phyloP scores from a whole-genome alignment of 2,329 filamentous ascomycete genomes.

The Calonectria honghensis region DNA sequence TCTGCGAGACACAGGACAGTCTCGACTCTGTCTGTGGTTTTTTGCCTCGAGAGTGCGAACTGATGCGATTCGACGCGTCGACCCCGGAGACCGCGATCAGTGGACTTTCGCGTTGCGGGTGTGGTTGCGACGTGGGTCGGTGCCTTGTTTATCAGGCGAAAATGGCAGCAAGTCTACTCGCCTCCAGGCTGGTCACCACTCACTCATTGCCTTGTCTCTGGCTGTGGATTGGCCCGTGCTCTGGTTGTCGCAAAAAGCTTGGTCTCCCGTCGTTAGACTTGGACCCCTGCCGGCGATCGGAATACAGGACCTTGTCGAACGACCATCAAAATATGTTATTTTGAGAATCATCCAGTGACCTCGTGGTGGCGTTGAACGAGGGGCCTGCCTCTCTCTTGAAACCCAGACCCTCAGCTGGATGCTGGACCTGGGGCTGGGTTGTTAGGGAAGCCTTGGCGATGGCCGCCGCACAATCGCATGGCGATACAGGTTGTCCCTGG shows the following conservation, averaged over 20 bases:
- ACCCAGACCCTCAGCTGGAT: background rate
- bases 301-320: slow-evolving; percentile 23
- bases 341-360: slow-evolving; percentile 1
- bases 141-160: slow-evolving; percentile 52
- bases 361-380: background rate
- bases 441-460: background rate
- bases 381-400: background rate
- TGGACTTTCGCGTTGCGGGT: slow-evolving; percentile 54
- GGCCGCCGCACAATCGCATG: background rate
- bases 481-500: background rate
- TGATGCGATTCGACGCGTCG: slow-evolving; percentile 56
- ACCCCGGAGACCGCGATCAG: slow-evolving; percentile 54
- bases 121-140: slow-evolving; percentile 48
- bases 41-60: slow-evolving; percentile 49
- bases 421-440: background rate
- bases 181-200: background rate
- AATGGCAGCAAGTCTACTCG: background rate
- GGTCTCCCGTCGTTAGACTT: slow-evolving; percentile 36
- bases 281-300: slow-evolving; percentile 44
- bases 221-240: slow-evolving; percentile 46
- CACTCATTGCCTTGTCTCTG: background rate
- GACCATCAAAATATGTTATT: slow-evolving; percentile 15
- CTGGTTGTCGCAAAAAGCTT: slow-evolving; percentile 29
- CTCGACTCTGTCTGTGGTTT: slow-evolving; percentile 48
- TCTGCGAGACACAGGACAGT: slow-evolving; percentile 51